Percentiles rank a stretch among this genome's conserved stretches.
phyloP scores from a whole-genome alignment of 768 basidiomycete species.

The Phaeolepiota aurea region DNA sequence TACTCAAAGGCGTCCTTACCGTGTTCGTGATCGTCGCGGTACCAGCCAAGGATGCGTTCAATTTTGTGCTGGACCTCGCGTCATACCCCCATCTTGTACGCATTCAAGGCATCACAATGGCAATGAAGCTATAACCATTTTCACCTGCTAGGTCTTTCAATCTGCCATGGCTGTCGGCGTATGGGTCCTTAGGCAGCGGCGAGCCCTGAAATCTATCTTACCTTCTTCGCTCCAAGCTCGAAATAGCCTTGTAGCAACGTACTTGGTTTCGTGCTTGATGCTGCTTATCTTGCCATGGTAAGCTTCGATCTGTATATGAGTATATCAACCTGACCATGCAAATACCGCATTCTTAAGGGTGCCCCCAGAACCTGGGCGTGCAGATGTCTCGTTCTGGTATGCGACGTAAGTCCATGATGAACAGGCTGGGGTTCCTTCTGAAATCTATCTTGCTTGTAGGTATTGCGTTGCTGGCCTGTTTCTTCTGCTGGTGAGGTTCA shows the following conservation, averaged over 20 bases:
- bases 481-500: conserved; percentile 14
- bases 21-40: conserved; percentile 30
- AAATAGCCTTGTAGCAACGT: conserved; percentile 14
- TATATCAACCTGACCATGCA: not conserved
- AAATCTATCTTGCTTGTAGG: conserved; percentile 7
- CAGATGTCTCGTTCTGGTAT: conserved; percentile 30
- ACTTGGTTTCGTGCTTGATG: conserved; percentile 18
- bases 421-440: no score
- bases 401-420: conserved; percentile 19
- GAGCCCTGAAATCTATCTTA: conserved; percentile 10
- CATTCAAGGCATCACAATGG: no score
- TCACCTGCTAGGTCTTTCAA: conserved; percentile 22
- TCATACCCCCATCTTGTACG: conserved; percentile 30
- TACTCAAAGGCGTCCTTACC: conserved; percentile 29
- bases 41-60: conserved; percentile 27
- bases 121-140: no score
- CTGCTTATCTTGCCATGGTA: conserved; percentile 25
- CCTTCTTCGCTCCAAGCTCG: conserved; percentile 17
- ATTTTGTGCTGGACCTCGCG: conserved; percentile 28
- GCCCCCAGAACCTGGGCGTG: conserved; percentile 25
- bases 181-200: conserved; percentile 20
- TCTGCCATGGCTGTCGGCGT: conserved; percentile 19
- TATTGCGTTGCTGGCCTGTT: conserved; percentile 22
- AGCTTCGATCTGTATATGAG: not conserved
- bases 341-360: conserved; percentile 21